Evolutionary conservation across 345 rosid genomes (phyloP), one percentile per base, ranked within the genome.

Genomic region (Rhizophora mangle): DNA sequence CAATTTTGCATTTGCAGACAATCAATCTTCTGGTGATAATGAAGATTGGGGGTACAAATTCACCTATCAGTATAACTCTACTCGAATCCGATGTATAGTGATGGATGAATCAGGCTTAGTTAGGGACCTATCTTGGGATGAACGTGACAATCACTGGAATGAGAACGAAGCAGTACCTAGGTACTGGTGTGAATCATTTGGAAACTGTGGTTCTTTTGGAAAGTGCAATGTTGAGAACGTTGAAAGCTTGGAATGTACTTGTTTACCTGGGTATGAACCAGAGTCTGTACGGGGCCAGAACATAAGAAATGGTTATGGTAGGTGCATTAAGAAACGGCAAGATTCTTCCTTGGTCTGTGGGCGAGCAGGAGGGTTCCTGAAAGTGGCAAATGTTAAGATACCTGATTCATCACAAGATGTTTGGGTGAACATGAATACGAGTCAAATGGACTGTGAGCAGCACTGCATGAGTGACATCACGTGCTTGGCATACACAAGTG

Each of bases 201-300:
- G 78, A 47, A 6, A n/a, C 3, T 74, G 78, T 58, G 78, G 78
- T 26, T 15, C 46, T 9, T 22, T 27, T 16, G 15, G 72, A 5
- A 3, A 6, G 7, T 73, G 70, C n/a, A 63, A 57, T 46, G 22
- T 60, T 26, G 27, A 31, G 24, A 60, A 18, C 56, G 62, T 27
- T 55, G 32, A 16, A 36, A 51, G 6, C 13, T 75, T 65, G 56
- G 79, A 55, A 22, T 72, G 77, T 31, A 6, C 67, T 20, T 74
- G 77, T 21, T 27, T 74, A 21, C 72, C 77, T 3, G 77, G 77
- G 15, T 68, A 47, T 11, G 51, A 68, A 22, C 72, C 77, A 5
- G 63, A 32, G 24, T 21, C 22, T 7, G 13, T 20, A 11, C 8
- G 5, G 7, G 54, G 68, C 7, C 63, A 73, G 73, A 20, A 7